Evolutionary conservation across 768 basidiomycete species (phyloP), one percentile per base, ranked within the genome.

Genomic region (Tephrocybe rancida): DNA sequence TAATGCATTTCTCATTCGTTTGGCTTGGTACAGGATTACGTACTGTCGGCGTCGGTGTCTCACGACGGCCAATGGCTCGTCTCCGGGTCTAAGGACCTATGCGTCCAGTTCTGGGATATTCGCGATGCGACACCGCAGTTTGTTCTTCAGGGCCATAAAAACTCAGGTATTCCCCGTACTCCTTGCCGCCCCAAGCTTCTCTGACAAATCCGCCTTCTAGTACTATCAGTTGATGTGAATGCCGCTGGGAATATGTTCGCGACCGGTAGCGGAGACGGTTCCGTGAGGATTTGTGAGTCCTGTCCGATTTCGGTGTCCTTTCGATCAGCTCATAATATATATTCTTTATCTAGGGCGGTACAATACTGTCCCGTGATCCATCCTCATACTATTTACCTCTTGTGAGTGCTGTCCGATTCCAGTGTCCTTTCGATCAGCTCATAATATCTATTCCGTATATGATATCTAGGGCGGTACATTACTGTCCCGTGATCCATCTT

Each of bases 51-150:
- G 3, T 76, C 69, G 14, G 91, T 95, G 29, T 93, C 92, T 32
- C 90, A 93, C 56, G 95, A 98, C 66, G 92, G 92, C 2, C 85
- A 90, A 58, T 84, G 94, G 91, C 88, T 98, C 60, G 95, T 96
- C 5, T 95, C 92, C 9, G 96, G 97, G 0, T 81, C 81, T 1
- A 98, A 98, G 72, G 97, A 99, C 67, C 90, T 97, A 7, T 90
- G 94, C 1, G 95, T 99, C 43, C 92, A 95, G 67, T 94, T 96
- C 70, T 93, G 91, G 87, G 92, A 95, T 66, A 84, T 90, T 42
- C 78, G 82, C 55, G 81, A 80, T 7, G 80, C 79, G 25, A 82
- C 86, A 29, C 87, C 93, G 63, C 95, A 98, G 68, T 88, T 92
- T 64, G 92, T 96, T 87, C 78, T 99, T 24, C 95, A 98, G 65